These are phyloP conservation scores for Pinus taeda DNA, from an alignment of 75 land plant genomes.

Conservation along the genomic window DNA sequence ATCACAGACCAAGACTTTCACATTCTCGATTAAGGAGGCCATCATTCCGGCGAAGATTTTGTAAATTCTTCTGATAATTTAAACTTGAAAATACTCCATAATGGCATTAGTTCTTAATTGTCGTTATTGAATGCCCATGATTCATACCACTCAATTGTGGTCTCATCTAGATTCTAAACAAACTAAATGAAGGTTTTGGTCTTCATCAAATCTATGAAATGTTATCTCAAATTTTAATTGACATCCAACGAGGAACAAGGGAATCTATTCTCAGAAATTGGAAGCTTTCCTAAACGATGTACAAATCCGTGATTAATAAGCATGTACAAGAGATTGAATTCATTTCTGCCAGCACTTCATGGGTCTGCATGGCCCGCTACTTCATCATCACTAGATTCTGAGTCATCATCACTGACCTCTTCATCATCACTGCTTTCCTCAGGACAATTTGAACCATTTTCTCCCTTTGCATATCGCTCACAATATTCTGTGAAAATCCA, in stretches of 20 bases:
- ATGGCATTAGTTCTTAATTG: no score
- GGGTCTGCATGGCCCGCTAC: conserved; percentile 57
- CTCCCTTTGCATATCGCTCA: conserved; percentile 50
- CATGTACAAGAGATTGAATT: neutral
- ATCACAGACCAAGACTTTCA: no score
- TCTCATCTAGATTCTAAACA: no score
- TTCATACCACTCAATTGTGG: no score
- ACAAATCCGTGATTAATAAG: conserved; percentile 2
- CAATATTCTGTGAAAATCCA: conserved; percentile 36
- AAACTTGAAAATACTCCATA: no score
- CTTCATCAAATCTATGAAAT: no score
- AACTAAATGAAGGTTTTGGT: no score
- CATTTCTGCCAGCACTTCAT: conserved; percentile 10
- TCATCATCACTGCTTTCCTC: conserved; percentile 50
- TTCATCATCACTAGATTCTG: conserved; percentile 48
- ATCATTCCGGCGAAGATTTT: no score
- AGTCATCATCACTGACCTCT: conserved; percentile 37
- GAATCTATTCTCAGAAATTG: neutral
- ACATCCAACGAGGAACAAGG: neutral
- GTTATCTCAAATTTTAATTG: neutral
- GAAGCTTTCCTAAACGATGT: neutral
- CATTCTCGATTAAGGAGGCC: no score
- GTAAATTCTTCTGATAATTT: no score
- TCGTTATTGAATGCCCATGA: no score
- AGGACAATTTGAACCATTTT: conserved; percentile 26